Conservation (phyloP, 345 rosid species). For the Jatropha curcas region DNA sequence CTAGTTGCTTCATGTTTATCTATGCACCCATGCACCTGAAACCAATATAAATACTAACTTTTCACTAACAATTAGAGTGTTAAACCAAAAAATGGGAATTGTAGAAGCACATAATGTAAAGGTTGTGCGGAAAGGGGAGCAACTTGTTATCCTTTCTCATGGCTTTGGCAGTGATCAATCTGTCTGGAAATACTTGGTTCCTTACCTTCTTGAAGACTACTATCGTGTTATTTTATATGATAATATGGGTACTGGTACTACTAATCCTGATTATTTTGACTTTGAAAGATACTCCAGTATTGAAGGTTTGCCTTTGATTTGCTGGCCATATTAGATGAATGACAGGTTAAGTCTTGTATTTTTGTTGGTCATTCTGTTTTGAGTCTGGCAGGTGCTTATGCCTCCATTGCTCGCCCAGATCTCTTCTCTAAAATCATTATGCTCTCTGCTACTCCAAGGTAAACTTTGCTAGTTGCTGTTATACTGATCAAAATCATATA, state of each 20-base stretch:
- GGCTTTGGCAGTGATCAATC: constrained; percentile 18
- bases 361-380: constrained; percentile 2
- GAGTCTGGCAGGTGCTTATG: constrained; percentile 14
- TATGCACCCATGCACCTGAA: no score
- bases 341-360: constrained; percentile 11
- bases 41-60: no score
- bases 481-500: no score
- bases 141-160: not conserved
- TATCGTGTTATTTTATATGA: constrained; percentile 8
- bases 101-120: constrained; percentile 18
- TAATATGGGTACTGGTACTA: constrained; percentile 13
- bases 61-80: no score
- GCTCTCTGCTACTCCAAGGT: constrained; percentile 20
- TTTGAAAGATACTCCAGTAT: constrained; percentile 12
- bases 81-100: constrained; percentile 8
- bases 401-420: constrained; percentile 18
- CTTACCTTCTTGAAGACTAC: not conserved
- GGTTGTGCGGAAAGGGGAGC: constrained; percentile 3
- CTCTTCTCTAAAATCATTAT: constrained; percentile 17
- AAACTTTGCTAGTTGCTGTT: no score
- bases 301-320: constrained; percentile 18
- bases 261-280: constrained; percentile 12
- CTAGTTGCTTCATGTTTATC: no score
- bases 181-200: constrained; percentile 2
- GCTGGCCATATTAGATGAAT: constrained; percentile 15